These are phyloP conservation scores for Boletus semigastroideus DNA, from an alignment of 1,284 basidiomycete species.

Conservation along the genomic window DNA sequence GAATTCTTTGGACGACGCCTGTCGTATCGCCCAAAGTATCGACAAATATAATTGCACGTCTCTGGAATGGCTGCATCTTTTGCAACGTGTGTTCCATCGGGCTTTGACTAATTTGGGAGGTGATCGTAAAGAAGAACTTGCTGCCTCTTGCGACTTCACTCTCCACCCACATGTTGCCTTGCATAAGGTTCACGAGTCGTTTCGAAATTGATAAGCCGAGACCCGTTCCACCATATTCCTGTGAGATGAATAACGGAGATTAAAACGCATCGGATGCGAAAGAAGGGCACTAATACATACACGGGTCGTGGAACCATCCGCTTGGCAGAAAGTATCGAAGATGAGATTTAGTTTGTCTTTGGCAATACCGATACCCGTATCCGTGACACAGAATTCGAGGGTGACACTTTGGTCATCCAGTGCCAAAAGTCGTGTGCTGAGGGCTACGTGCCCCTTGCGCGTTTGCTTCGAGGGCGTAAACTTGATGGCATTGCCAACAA, in stretches of 20 bases:
- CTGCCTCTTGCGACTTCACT: slow-evolving; percentile 90
- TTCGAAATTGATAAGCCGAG: slow-evolving; percentile 96
- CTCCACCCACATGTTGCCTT: slow-evolving; percentile 98
- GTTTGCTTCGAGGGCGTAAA: slow-evolving; percentile 84
- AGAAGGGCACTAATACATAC: slow-evolving; percentile 41
- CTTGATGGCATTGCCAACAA: slow-evolving; percentile 95
- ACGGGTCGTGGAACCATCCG: slow-evolving; percentile 91
- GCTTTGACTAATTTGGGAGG: slow-evolving; percentile 76
- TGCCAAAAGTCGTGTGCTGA: slow-evolving; percentile 80
- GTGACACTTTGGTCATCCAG: slow-evolving; percentile 80
- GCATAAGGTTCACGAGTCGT: slow-evolving; percentile 95
- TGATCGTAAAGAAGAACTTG: slow-evolving; percentile 97
- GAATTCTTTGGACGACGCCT: slow-evolving; percentile 77
- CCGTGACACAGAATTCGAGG: slow-evolving; percentile 95
- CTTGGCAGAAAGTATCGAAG: slow-evolving; percentile 99
- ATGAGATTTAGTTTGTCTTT: slow-evolving; percentile 98
- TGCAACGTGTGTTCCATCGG: slow-evolving; percentile 70
- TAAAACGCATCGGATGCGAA: slow-evolving; percentile 16
- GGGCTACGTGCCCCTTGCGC: slow-evolving; percentile 87
- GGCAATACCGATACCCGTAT: slow-evolving; percentile 99
- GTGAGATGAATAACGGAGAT: slow-evolving; percentile 19
- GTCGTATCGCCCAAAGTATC: slow-evolving; percentile 82
- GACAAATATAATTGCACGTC: slow-evolving; percentile 84
- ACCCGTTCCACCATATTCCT: slow-evolving; percentile 98
- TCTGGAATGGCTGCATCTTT: slow-evolving; percentile 78